phyloP scores from a whole-genome alignment of 768 basidiomycete species.

The Boletellus sp. region DNA sequence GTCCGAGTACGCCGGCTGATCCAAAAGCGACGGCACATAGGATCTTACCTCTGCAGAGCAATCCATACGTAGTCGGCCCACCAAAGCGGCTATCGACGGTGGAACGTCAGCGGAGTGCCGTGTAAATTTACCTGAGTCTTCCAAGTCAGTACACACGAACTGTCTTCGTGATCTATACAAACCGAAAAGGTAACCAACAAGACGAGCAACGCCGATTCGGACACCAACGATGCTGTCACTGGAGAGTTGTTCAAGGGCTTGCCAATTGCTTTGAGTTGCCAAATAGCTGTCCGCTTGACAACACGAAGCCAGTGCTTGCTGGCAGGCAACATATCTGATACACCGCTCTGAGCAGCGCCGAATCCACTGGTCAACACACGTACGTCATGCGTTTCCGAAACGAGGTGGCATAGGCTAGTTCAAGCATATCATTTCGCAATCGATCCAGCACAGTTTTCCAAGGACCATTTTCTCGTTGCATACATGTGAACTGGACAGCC shows the following conservation, averaged over 20 bases:
- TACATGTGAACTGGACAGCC: constrained; percentile 43
- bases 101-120: constrained; percentile 25
- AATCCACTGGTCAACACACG: constrained; percentile 26
- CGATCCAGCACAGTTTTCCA: constrained; percentile 34
- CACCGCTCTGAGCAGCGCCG: constrained; percentile 15
- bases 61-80: constrained; percentile 50
- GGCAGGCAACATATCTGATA: constrained; percentile 69
- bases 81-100: constrained; percentile 37
- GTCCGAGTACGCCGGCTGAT: constrained; percentile 9
- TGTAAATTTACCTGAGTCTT: constrained; percentile 12
- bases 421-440: constrained; percentile 40
- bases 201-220: constrained; percentile 79
- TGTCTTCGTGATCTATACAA: constrained; percentile 25
- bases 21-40: constrained; percentile 43
- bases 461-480: constrained; percentile 40
- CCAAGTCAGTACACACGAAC: constrained; percentile 5
- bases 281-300: constrained; percentile 35
- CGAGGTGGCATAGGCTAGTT: constrained; percentile 43
- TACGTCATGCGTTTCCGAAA: constrained; percentile 72
- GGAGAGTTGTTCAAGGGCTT: constrained; percentile 51
- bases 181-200: constrained; percentile 57
- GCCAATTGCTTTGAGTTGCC: constrained; percentile 45
- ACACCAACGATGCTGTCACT: constrained; percentile 77
- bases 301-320: constrained; percentile 51
- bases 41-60: constrained; percentile 58